Evolutionary conservation across 2,329 filamentous ascomycete species (phyloP).

Genomic region (Mycocentrospora acerina): DNA sequence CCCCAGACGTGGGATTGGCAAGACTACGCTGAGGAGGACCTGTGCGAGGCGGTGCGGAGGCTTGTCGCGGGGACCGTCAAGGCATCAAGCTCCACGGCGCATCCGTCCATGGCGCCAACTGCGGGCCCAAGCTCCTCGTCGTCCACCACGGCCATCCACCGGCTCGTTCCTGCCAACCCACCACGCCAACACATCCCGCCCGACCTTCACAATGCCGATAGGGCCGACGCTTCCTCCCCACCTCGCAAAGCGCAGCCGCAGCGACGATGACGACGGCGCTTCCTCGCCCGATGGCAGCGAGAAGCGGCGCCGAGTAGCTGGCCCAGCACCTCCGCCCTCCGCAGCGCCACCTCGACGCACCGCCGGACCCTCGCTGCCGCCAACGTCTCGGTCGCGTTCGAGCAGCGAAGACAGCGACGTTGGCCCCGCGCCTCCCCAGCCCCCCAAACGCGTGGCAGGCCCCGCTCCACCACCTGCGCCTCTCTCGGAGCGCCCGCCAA

Average conservation of each 20-base stretch:
- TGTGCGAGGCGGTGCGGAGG: not conserved
- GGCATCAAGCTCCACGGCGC: slow-evolving; percentile 21
- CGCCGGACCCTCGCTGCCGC: slow-evolving; percentile 56
- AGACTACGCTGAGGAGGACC: too few relatives aligned
- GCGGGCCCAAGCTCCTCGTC: slow-evolving; percentile 25
- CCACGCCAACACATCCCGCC: slow-evolving; percentile 1
- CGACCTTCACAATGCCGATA: slow-evolving; percentile 60
- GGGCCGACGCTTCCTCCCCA: slow-evolving; percentile 71
- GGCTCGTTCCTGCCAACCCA: slow-evolving; percentile 1
- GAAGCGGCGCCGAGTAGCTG: slow-evolving; percentile 56
- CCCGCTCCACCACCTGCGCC: slow-evolving; percentile 56
- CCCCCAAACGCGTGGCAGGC: slow-evolving; percentile 48
- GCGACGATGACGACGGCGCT: slow-evolving; percentile 46
- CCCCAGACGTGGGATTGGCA: too few relatives aligned
- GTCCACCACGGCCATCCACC: slow-evolving; percentile 12
- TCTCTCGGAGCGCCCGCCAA: slow-evolving; percentile 49
- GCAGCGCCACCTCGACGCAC: slow-evolving; percentile 38
- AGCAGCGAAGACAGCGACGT: slow-evolving; percentile 30
- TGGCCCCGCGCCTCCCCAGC: slow-evolving; percentile 46
- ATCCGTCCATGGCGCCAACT: slow-evolving; percentile 16
- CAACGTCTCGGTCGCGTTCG: slow-evolving; percentile 36
- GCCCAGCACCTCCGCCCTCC: slow-evolving; percentile 57
- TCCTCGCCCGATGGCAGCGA: slow-evolving; percentile 45
- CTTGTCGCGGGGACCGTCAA: slow-evolving; percentile 12
- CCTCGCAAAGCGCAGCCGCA: slow-evolving; percentile 55